Conservation (phyloP, 768 basidiomycete species). For the Pleurotus tuoliensis region DNA sequence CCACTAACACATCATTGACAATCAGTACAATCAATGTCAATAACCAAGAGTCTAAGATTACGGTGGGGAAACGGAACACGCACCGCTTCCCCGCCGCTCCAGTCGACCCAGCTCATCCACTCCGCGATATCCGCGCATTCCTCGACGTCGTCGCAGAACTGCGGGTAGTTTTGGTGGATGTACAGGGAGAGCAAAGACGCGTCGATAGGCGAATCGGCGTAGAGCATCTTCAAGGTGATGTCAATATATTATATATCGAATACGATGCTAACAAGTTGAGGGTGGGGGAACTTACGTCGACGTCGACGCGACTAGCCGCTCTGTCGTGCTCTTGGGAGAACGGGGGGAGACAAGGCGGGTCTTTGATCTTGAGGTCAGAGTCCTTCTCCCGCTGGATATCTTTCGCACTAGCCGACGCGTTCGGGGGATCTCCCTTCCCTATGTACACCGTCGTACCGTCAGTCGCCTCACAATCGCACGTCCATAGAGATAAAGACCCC, state of each 20-base stretch:
- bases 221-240: slow-evolving; percentile 49
- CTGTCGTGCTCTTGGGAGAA: slow-evolving; percentile 62
- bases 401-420: slow-evolving; percentile 50
- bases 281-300: slow-evolving; percentile 49
- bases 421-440: slow-evolving; percentile 76
- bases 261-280: too few species aligned
- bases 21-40: background rate
- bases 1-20: slow-evolving; percentile 36
- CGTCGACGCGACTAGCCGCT: slow-evolving; percentile 67
- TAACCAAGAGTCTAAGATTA: background rate
- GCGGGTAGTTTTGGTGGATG: slow-evolving; percentile 90
- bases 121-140: slow-evolving; percentile 69
- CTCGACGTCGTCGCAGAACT: slow-evolving; percentile 77
- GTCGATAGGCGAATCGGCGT: slow-evolving; percentile 87
- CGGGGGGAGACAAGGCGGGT: slow-evolving; percentile 52
- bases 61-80: slow-evolving; percentile 15
- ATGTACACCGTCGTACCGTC: background rate
- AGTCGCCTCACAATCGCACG: background rate
- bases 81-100: slow-evolving; percentile 61
- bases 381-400: slow-evolving; percentile 61
- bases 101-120: slow-evolving; percentile 75
- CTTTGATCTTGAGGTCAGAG: slow-evolving; percentile 48
- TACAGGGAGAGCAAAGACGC: slow-evolving; percentile 86
- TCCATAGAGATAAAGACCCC: slow-evolving; percentile 17
- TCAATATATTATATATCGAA: too few species aligned